Percentiles rank a stretch among this genome's conserved stretches.
Evolutionary conservation across 1,139 yeast species (phyloP).

Genomic region (Candida freyschussii): DNA sequence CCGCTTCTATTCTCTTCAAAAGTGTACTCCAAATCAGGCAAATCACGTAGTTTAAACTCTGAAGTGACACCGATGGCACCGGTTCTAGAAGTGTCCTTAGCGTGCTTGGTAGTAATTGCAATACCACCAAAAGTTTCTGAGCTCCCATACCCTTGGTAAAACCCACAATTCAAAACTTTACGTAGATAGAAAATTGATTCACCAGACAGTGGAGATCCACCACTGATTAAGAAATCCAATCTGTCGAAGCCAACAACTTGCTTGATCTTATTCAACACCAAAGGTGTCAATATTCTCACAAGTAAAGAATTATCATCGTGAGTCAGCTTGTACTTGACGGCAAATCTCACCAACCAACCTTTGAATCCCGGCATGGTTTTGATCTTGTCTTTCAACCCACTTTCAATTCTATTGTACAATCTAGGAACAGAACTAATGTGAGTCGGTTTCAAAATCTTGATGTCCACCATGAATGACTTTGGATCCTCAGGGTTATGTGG

Average conservation of each 20-base stretch:
- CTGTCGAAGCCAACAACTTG: conserved; percentile 40
- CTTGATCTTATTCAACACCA: conserved; percentile 36
- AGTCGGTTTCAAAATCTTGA: conserved; percentile 40
- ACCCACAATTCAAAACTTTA: conserved; percentile 43
- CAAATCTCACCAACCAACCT: conserved; percentile 24
- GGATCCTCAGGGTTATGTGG: conserved; percentile 43
- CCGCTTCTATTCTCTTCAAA: conserved; percentile 40
- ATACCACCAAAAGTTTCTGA: conserved; percentile 52
- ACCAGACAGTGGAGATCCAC: conserved; percentile 50
- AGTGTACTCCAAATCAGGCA: conserved; percentile 46
- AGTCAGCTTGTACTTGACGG: conserved; percentile 25
- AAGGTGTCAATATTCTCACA: conserved; percentile 9
- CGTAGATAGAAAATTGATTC: conserved; percentile 42
- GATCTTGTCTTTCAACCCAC: conserved; percentile 38
- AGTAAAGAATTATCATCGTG: conserved; percentile 40
- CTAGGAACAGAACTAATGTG: conserved; percentile 48
- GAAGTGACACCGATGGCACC: conserved; percentile 46
- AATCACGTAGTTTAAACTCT: conserved; percentile 47
- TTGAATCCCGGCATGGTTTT: conserved; percentile 25
- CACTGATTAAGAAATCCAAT: conserved; percentile 36
- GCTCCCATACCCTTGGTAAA: conserved; percentile 51
- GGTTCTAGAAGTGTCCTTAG: conserved; percentile 47
- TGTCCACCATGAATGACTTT: conserved; percentile 41
- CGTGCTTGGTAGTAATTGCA: conserved; percentile 34
- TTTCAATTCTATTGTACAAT: conserved; percentile 46